These are phyloP conservation scores for Lasiodiplodia gonubiensis DNA, from an alignment of 2,329 filamentous ascomycete species.

Conservation along the genomic window DNA sequence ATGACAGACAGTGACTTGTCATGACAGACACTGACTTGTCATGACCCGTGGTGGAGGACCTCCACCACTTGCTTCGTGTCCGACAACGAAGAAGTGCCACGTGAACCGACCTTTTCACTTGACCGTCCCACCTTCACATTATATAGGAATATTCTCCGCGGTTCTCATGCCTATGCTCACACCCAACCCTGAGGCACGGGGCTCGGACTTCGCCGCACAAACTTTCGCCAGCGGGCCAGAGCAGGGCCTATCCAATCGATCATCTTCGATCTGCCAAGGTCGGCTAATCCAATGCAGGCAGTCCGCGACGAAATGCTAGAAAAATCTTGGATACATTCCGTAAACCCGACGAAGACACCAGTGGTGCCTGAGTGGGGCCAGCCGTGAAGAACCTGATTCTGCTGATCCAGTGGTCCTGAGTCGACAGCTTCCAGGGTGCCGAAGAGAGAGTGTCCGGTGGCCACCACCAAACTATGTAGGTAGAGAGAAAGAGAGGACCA, in stretches of 20 bases:
- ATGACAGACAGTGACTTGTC: not conserved
- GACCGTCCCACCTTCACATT: not conserved
- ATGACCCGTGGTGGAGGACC: not conserved
- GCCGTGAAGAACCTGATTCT: slow-evolving; percentile 8
- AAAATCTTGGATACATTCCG: not conserved
- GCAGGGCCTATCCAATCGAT: slow-evolving; percentile 13
- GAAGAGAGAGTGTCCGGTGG: not conserved
- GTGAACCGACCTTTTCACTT: slow-evolving; percentile 3
- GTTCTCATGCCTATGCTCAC: not conserved
- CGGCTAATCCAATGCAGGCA: slow-evolving; percentile 7
- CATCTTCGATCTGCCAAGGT: slow-evolving; percentile 20
- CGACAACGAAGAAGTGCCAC: slow-evolving; percentile 1
- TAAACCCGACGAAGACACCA: not conserved
- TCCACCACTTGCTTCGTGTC: not conserved
- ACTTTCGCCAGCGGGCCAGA: slow-evolving; percentile 1
- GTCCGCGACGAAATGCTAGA: slow-evolving; percentile 9
- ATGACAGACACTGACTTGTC: not conserved
- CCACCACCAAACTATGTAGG: not conserved
- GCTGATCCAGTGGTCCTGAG: not conserved
- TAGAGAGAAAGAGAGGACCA: not conserved
- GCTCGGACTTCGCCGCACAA: slow-evolving; percentile 16
- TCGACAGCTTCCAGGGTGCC: not conserved
- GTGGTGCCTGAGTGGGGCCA: slow-evolving; percentile 21
- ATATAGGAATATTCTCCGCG: not conserved
- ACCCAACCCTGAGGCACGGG: not conserved